Conservation (phyloP, 148 eudicot species). For the Chenopodium suecicum region DNA sequence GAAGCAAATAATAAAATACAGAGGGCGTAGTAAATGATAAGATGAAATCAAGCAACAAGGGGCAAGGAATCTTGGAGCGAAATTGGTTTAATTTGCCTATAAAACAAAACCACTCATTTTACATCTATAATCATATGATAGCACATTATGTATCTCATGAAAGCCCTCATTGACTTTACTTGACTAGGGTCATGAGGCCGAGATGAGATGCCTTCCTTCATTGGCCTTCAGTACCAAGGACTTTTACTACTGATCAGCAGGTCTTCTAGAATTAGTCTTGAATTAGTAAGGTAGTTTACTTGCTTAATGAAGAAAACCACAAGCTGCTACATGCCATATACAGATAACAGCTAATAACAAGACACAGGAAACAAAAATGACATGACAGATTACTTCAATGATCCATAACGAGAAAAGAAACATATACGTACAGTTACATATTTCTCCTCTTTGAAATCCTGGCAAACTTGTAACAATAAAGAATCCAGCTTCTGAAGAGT, state of each 20-base stretch:
- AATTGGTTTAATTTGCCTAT: background rate
- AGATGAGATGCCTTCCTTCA: background rate
- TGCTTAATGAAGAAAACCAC: constrained; percentile 5
- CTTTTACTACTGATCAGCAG: too few relatives aligned
- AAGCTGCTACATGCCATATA: constrained; percentile 14
- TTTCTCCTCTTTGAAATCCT: constrained; percentile 73
- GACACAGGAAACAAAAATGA: constrained; percentile 13
- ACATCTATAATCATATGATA: background rate
- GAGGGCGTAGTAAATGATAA: background rate
- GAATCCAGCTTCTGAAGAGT: constrained; percentile 96
- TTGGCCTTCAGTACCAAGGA: background rate
- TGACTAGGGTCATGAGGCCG: background rate
- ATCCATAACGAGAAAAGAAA: background rate
- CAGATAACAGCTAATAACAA: background rate
- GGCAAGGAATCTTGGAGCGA: background rate
- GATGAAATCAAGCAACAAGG: background rate
- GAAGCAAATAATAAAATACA: too few relatives aligned
- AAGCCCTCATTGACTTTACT: background rate
- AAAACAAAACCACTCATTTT: background rate
- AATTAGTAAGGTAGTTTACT: too few relatives aligned
- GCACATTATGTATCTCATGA: too few relatives aligned
- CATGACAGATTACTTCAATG: constrained; percentile 1
- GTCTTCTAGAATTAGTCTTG: too few relatives aligned
- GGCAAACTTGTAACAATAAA: constrained; percentile 78
- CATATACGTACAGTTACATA: constrained; percentile 68